These are phyloP conservation scores for Melaleuca quinquenervia DNA, from an alignment of 345 rosid genomes.

Conservation along the genomic window DNA sequence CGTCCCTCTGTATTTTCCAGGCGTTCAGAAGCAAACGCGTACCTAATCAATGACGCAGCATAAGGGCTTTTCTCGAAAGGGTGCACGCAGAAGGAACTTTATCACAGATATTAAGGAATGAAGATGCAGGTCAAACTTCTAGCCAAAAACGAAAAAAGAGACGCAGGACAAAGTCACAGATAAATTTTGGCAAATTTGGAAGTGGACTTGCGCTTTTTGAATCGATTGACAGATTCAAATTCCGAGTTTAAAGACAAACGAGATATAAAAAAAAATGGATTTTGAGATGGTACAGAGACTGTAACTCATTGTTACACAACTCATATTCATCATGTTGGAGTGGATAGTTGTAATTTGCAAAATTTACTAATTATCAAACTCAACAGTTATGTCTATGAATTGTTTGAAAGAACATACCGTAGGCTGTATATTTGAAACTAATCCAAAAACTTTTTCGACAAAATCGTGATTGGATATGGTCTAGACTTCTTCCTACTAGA, in stretches of 20 bases:
- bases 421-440: not conserved
- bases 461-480: not conserved
- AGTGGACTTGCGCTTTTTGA: not conserved
- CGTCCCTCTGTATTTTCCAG: constrained; percentile 20
- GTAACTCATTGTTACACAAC: not conserved
- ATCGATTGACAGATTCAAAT: not conserved
- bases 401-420: not conserved
- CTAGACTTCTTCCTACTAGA: not conserved
- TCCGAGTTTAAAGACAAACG: not conserved
- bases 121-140: not conserved
- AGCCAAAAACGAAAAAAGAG: too few relatives aligned
- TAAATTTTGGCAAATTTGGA: not conserved
- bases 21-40: constrained; percentile 15
- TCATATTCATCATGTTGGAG: not conserved
- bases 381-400: not conserved
- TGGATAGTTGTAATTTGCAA: not conserved
- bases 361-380: not conserved
- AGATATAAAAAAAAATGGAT: not conserved
- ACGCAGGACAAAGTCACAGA: not conserved
- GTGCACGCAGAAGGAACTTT: not conserved
- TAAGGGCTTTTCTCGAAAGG: not conserved
- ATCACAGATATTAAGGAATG: not conserved
- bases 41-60: constrained; percentile 6
- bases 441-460: not conserved
- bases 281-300: not conserved